Evolutionary conservation across 768 basidiomycete species (phyloP), one percentile per base, ranked within the genome.

Genomic region (Chalciporus sphaerocephalus): DNA sequence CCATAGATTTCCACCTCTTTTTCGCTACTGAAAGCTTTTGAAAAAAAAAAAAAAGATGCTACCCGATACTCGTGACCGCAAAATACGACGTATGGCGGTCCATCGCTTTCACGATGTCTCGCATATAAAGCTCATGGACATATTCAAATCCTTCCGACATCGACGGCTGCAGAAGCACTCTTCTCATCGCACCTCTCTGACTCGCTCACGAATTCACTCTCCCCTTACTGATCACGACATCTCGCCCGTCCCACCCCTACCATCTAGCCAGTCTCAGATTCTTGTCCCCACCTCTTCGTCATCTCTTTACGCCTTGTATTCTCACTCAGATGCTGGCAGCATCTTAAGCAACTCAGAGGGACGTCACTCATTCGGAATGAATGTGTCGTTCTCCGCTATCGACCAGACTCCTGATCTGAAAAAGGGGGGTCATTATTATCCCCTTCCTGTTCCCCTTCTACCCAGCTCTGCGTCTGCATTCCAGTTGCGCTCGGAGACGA

Each of bases 141-240:
- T 62, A 23, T 43, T 61, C 55, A 57, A 57, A 40, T 54, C 52
- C 27, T 41, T 62, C 37, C 52, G 58, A 21, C 41, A 30, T 21
- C 35, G 47, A 24, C 42, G 46, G 42, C 35, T 52, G 35, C 46
- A 40, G 33, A 46, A 32, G 34, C 28, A 46, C 3, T 27, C 27
- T 36, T 41, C 51, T 22, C 51, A 5, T 16, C 44, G 25, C 18
- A 42, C 47, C 6, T 27, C 51, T 40, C 32, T 42, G 13, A 28
- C 40, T 18, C 48, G 15, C 28, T 38, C 52, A 28, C 47, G 2
- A 13, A 47, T 33, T 30, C 40, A 36, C 28, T 44, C 46, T 21
- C 21, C 30, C 4, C 44, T 28, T 45, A 12, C 46, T 47, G 36
- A 50, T 30, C 42, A 28, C 33, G 33, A 50, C 21, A 8, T 46